phyloP scores from a whole-genome alignment of 2,329 filamentous ascomycete species.

The Aureobasidium sp. region DNA sequence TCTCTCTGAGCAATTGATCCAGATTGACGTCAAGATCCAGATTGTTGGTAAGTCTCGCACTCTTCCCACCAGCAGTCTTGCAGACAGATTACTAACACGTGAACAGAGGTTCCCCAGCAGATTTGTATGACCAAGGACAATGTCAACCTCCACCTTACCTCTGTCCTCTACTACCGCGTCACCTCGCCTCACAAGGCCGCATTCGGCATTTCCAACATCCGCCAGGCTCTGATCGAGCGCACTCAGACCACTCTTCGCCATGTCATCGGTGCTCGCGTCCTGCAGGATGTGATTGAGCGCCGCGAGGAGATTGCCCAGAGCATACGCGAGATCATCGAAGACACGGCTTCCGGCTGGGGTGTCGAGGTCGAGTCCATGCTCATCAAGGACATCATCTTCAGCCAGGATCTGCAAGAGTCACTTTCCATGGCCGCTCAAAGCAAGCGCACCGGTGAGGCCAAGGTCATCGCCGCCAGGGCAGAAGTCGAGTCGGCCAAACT shows the following conservation, averaged over 20 bases:
- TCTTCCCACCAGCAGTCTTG: not conserved
- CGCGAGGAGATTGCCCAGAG: slow-evolving; percentile 93
- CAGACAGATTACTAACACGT: not conserved
- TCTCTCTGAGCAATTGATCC: slow-evolving; percentile 77
- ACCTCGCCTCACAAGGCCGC: slow-evolving; percentile 91
- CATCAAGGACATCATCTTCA: slow-evolving; percentile 99
- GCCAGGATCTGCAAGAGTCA: slow-evolving; percentile 86
- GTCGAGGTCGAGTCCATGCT: slow-evolving; percentile 97
- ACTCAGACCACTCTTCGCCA: slow-evolving; percentile 97
- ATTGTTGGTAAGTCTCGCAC: slow-evolving; percentile 54
- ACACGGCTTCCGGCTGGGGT: slow-evolving; percentile 88
- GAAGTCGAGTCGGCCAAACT: slow-evolving; percentile 95
- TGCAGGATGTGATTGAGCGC: slow-evolving; percentile 97
- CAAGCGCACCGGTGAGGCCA: slow-evolving; percentile 96
- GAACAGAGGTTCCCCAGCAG: slow-evolving; percentile 76
- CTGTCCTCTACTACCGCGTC: slow-evolving; percentile 99
- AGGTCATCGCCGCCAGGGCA: slow-evolving; percentile 93
- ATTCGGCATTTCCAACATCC: slow-evolving; percentile 90
- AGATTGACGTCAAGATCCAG: slow-evolving; percentile 98
- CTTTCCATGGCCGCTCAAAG: slow-evolving; percentile 97
- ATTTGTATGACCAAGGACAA: slow-evolving; percentile 99
- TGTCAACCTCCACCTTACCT: slow-evolving; percentile 84
- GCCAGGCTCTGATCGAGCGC: slow-evolving; percentile 92
- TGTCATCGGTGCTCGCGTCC: slow-evolving; percentile 86
- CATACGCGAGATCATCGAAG: slow-evolving; percentile 95